Evolutionary conservation across 345 rosid genomes (phyloP), one percentile per base, ranked within the genome.

Genomic region (Camelina sativa): DNA sequence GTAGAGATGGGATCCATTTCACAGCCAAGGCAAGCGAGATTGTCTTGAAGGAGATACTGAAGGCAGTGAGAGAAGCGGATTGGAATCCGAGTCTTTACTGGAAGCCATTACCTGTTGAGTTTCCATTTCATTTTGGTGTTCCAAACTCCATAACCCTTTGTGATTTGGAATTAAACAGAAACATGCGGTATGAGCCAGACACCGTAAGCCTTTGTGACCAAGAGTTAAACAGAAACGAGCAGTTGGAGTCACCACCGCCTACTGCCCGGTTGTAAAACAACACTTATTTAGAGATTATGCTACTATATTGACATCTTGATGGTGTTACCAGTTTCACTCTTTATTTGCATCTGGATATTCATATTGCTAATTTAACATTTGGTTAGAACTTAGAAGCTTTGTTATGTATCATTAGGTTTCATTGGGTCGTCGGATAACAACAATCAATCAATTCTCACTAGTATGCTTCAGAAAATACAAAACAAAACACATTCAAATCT

Each of bases 1-100:
- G 46, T 68, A 91, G 97, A 34, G 97, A 89, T 56, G 98, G 98
- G 30, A 64, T 89, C 67, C 97, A 91, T 82, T 77, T 93, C 6
- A 50, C 98, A 4, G 63, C 84, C 0, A 86, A 83, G 65, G 97
- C 89, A 17, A 89, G 90, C 75, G 80, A 85, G 77, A 50, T 93
- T n/a, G 89, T 86, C 0, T 85, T 76, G 25, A 82, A 74, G 74
- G 96, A 88, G 85, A 81, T 93, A 16, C 9, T 86, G 62, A 85
- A 80, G 60, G 87, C 70, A 4, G 65, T 93, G 43, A 76, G 61
- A 60, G 93, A 85, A 71, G 88, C 93, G 6, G 83, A 86, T 10
- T 93, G 94, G 98, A 78, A 86, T 57, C 98, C 96, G 2, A 86
- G 86, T 70, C 86, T 91, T 22, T 41, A 84, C 44, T 84, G 94